Evolutionary conservation across 257 asterid species (phyloP).

Genomic region (Ajuga chamaepitys): DNA sequence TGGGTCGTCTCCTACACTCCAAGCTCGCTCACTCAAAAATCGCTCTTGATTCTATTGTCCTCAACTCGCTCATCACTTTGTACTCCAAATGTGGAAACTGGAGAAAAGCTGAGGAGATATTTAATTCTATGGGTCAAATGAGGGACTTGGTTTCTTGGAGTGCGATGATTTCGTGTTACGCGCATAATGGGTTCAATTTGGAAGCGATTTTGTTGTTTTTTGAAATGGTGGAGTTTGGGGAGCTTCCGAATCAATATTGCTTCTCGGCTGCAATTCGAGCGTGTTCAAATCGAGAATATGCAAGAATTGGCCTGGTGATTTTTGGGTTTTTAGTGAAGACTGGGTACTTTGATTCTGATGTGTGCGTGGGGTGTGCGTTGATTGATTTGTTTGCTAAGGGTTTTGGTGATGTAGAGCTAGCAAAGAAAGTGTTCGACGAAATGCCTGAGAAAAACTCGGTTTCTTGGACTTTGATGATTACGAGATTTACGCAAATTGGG

Average conservation of each 20-base stretch:
- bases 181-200: slow-evolving; percentile 35
- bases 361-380: slow-evolving; percentile 82
- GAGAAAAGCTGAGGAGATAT: slow-evolving; percentile 52
- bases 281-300: slow-evolving; percentile 44
- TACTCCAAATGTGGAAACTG: slow-evolving; percentile 71
- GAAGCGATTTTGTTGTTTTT: slow-evolving; percentile 48
- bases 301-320: slow-evolving; percentile 46
- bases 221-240: slow-evolving; percentile 63
- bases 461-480: slow-evolving; percentile 83
- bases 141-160: slow-evolving; percentile 89
- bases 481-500: slow-evolving; percentile 62
- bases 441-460: slow-evolving; percentile 74
- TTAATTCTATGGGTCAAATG: slow-evolving; percentile 44
- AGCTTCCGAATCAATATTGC: slow-evolving; percentile 70
- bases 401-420: slow-evolving; percentile 50
- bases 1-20: slow-evolving; percentile 55
- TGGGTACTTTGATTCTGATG: slow-evolving; percentile 72
- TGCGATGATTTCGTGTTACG: slow-evolving; percentile 83
- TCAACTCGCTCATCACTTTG: slow-evolving; percentile 75
- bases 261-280: slow-evolving; percentile 71
- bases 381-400: slow-evolving; percentile 72
- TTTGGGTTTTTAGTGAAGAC: slow-evolving; percentile 65
- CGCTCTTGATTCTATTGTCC: slow-evolving; percentile 48
- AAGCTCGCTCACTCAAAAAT: slow-evolving; percentile 36
- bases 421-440: slow-evolving; percentile 62